Evolutionary conservation across 2,329 filamentous ascomycete genomes (phyloP), one percentile per base, ranked within the genome.

Genomic region (Delphinella strobiligena): DNA sequence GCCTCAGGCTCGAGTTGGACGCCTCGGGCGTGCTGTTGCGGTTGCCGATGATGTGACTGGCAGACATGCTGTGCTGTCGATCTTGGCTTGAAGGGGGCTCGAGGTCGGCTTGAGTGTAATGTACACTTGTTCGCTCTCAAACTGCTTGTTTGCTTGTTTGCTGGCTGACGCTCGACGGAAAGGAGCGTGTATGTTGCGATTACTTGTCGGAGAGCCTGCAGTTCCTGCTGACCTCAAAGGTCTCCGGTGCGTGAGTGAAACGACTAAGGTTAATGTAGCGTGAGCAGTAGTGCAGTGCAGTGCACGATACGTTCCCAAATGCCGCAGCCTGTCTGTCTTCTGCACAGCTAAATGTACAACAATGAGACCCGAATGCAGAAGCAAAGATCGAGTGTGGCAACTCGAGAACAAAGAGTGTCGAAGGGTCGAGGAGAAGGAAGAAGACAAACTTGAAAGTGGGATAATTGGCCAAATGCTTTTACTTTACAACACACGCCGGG

Each of bases 11-110:
- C 38, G 83, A 78, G 55, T 79, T 86, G 52, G 80, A 82, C 39
- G 82, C 85, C 68, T 96, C 91, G 40, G 91, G 91, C 34, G 89
- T 96, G 72, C 88, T 96, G 67, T 96, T 96, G 55, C 91, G 82
- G 67, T 96, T 96, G 42, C 64, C 64, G 47, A 67, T 62, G 42
- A 67, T 63, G 51, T 69, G 64, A 51, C 54, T 61, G 45, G 59
- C 57, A 46, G 65, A 67, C 34, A 40, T 37, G 14, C n/a, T n/a
- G 38, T 38, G 29, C 5, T 12, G 15, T 14, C 9, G 15, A 14
- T 36, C 19, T 4, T 19, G n/a, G n/a, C n/a, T 18, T 42, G 19
- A 34, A 31, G 19, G 30, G 40, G 43, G 40, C n/a, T 38, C 36
- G 36, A 19, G 22, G 19, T 30, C 17, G 36, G 40, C 18, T 31